Percentiles rank a stretch among this genome's conserved stretches.
Conservation (phyloP, 2,329 filamentous ascomycete species). For the Onygenales sp. region DNA sequence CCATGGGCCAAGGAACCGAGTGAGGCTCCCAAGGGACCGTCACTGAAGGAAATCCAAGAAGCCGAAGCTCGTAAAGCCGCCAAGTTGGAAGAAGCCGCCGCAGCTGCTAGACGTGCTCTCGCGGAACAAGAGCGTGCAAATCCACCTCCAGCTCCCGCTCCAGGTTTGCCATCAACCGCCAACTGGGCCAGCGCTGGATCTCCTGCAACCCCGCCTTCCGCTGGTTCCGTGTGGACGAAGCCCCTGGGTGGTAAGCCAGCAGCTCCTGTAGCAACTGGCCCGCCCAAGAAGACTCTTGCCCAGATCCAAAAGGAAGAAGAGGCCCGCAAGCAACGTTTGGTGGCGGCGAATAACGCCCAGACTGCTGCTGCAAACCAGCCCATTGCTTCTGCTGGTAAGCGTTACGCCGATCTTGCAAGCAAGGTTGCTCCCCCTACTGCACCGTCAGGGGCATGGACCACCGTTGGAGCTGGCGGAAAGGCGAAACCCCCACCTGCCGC, state of each 20-base stretch:
- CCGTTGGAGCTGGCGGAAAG: slow-evolving; percentile 88
- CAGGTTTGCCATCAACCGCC: slow-evolving; percentile 75
- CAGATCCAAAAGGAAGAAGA: slow-evolving; percentile 98
- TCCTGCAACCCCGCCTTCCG: slow-evolving; percentile 51
- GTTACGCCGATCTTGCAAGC: slow-evolving; percentile 87
- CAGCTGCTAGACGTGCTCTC: slow-evolving; percentile 64
- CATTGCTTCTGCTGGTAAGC: slow-evolving; percentile 55
- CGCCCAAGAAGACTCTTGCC: slow-evolving; percentile 76
- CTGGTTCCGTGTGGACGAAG: slow-evolving; percentile 43
- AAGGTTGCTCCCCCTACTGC: slow-evolving; percentile 50
- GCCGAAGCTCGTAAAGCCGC: slow-evolving; percentile 88
- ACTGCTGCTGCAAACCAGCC: slow-evolving; percentile 35
- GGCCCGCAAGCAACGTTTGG: slow-evolving; percentile 68
- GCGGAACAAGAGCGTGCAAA: slow-evolving; percentile 69
- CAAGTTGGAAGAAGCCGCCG: slow-evolving; percentile 72
- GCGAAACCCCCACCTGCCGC: slow-evolving; percentile 58
- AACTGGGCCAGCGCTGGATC: slow-evolving; percentile 76
- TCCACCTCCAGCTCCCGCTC: slow-evolving; percentile 56
- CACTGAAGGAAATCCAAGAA: slow-evolving; percentile 93
- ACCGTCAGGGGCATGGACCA: slow-evolving; percentile 70
- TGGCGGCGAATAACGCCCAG: slow-evolving; percentile 39
- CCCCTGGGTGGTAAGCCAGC: slow-evolving; percentile 33
- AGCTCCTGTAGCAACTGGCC: slow-evolving; percentile 27
- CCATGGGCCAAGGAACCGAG: slow-evolving; percentile 86
- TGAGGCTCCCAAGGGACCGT: slow-evolving; percentile 71